Base-by-base conservation (phyloP, 139 green algal species). In the Coelastrella sp. region DNA sequence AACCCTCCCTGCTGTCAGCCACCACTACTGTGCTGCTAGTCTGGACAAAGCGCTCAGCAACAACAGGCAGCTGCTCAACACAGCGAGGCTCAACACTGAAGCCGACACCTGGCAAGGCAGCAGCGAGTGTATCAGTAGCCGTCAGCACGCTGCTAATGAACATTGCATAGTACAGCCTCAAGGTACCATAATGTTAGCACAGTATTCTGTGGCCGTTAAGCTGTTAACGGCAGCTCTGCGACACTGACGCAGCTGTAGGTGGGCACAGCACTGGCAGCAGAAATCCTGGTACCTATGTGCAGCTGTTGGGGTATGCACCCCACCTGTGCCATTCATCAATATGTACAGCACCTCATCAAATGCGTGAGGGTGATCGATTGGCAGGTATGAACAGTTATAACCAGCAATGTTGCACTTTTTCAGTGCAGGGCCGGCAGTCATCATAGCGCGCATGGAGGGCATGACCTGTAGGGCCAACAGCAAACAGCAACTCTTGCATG, bases 351-450 rank as follows among this genome's bases (percentile, higher is more conserved):
- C 73, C 89, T 94, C 91, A 60, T 94, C 89, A 70, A 94, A 94
- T 76, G 92, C 92, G 25, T 90, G 84, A 24, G 87, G 85, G 92
- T 91, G 86, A 91, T 98, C 96, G 81, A 98, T 98, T 72, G 96
- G 96, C 58, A 98, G 87, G 91, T 98, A 98, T 91, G 96, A 97
- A 91, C 97, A 98, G 92, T 98, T 96, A 86, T 97, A 97, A 24
- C 84, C 92, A 11, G 89, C 92, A 14, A 94, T 85, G 86, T 92
- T 80, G 89, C 92, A 93, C 76, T 91, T 88, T 22, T 81, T 82
- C 85, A 94, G 86, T 24, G 89, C 92, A 15, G 88, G 85, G 72
- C 92, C 92, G 25, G 92, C 92, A 3, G 92, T 94, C 92, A 94
- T 94, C 80, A 94, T 79, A 35, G 79, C 27, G 11, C 92, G 92